These are phyloP conservation scores for Sphagnum fallax DNA, from an alignment of 228 moss, liverwort and hornwort genomes.

Conservation along the genomic window DNA sequence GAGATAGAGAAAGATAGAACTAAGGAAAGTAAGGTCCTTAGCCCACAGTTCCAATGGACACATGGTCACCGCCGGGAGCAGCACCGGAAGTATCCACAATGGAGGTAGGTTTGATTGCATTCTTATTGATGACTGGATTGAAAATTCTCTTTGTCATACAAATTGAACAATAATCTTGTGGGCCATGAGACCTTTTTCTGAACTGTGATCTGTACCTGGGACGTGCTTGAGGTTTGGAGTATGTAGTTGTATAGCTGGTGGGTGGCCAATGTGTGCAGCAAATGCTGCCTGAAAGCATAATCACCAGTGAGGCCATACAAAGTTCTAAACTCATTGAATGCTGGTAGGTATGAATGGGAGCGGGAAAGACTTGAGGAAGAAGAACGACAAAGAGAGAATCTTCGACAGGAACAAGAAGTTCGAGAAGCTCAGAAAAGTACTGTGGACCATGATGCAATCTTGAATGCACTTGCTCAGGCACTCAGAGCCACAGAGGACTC, in stretches of 20 bases:
- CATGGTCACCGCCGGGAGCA: constrained; percentile 78
- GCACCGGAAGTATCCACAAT: constrained; percentile 75
- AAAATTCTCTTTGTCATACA: too few species aligned
- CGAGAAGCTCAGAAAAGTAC: constrained; percentile 30
- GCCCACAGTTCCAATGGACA: constrained; percentile 52
- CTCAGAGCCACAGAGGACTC: constrained; percentile 89
- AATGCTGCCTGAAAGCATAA: too few species aligned
- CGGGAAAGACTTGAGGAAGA: constrained; percentile 63
- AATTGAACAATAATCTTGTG: too few species aligned
- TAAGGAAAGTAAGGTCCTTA: constrained; percentile 32
- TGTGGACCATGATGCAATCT: constrained; percentile 68
- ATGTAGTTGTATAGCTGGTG: too few species aligned
- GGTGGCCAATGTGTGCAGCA: too few species aligned
- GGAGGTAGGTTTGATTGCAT: constrained; percentile 46
- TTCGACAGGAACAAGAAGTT: constrained; percentile 55
- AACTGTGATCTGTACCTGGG: too few species aligned
- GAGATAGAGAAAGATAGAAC: constrained; percentile 15
- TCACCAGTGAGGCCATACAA: background rate
- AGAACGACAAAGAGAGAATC: constrained; percentile 41
- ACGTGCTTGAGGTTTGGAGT: too few species aligned
- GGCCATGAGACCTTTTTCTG: too few species aligned
- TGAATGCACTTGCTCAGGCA: constrained; percentile 85
- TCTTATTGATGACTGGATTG: too few species aligned
- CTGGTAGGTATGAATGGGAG: constrained; percentile 67
- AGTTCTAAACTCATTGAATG: background rate